These are phyloP conservation scores for Sclerotinia borealis DNA, from an alignment of 2,329 filamentous ascomycete genomes.

Conservation along the genomic window DNA sequence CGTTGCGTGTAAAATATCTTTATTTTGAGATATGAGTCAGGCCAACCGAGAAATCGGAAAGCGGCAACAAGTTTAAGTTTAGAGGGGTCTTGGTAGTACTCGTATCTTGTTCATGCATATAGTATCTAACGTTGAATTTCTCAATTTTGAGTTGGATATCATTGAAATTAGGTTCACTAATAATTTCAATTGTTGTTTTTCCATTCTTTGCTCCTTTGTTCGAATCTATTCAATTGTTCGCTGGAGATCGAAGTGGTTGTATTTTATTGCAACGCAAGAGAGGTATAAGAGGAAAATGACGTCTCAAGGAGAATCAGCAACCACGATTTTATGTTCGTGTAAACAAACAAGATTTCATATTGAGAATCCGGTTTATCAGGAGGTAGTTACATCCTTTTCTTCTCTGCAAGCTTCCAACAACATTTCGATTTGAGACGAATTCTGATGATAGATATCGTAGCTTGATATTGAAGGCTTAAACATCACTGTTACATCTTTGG, in stretches of 20 bases:
- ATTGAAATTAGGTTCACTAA: neutral
- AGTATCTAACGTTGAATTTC: neutral
- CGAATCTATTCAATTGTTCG: neutral
- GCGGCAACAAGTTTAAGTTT: neutral
- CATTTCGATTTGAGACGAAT: neutral
- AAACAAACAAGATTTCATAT: constrained; percentile 33
- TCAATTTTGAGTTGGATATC: neutral
- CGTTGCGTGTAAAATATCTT: neutral
- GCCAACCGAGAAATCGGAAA: neutral
- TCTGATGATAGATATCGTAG: constrained; percentile 34
- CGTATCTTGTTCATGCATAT: neutral
- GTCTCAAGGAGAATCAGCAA: constrained; percentile 21
- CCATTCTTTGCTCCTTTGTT: neutral
- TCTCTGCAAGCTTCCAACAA: neutral
- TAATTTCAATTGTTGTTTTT: neutral
- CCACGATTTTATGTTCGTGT: constrained; percentile 28
- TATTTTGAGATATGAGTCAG: neutral
- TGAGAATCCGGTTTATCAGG: constrained; percentile 30
- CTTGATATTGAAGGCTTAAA: constrained; percentile 68
- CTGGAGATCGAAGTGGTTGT: neutral
- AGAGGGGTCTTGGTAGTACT: neutral
- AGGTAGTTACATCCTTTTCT: constrained; percentile 16
- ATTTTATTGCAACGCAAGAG: neutral
- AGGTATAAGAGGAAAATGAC: neutral
- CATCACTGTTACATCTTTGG: constrained; percentile 52